Percentiles rank a stretch among this genome's conserved stretches.
Conservation (phyloP, 2,329 filamentous ascomycete species). For the Pseudocercospora fijiensis region DNA sequence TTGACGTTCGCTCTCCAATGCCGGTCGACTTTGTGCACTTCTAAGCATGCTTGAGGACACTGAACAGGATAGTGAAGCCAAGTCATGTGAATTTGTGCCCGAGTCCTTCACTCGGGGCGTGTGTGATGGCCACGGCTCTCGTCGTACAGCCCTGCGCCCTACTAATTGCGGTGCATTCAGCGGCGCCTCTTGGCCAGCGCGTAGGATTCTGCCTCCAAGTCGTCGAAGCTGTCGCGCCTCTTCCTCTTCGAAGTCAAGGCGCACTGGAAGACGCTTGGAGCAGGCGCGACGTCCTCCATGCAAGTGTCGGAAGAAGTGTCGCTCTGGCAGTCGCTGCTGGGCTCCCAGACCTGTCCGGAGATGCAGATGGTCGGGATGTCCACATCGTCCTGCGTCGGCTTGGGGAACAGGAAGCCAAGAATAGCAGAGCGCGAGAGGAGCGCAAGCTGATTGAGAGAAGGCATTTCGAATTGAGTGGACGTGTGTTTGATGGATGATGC, state of each 20-base stretch:
- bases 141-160: not conserved
- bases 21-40: not conserved
- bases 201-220: not conserved
- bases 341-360: constrained; percentile 1
- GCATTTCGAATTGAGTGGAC: not conserved
- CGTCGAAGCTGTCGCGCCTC: not conserved
- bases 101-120: not conserved
- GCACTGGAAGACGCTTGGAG: not conserved
- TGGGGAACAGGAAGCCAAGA: constrained; percentile 3
- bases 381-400: not conserved
- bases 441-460: constrained; percentile 1
- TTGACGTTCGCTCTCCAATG: constrained; percentile 27
- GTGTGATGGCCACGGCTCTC: not conserved
- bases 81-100: not conserved
- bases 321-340: not conserved
- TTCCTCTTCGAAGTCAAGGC: not conserved
- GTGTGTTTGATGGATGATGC: not conserved
- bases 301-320: not conserved
- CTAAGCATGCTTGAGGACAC: not conserved
- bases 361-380: constrained; percentile 6
- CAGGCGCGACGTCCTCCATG: not conserved
- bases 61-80: not conserved
- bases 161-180: not conserved
- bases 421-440: constrained; percentile 1
- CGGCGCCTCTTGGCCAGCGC: constrained; percentile 2